Conservation (phyloP, 2,329 filamentous ascomycete species). For the Zymoseptoria crescenta region DNA sequence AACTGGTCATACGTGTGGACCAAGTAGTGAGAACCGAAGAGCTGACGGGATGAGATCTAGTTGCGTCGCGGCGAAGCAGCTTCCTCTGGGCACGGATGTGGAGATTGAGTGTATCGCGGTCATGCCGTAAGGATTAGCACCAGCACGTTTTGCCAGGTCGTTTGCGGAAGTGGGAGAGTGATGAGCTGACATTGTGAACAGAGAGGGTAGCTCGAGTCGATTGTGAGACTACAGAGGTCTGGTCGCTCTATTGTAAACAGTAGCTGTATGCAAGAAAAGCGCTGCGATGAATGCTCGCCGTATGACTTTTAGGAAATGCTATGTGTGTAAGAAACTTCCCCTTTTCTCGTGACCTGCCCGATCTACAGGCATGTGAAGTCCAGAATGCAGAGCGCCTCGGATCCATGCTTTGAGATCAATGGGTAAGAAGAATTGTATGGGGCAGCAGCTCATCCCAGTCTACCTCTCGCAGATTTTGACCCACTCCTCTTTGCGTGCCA, state of each 20-base stretch:
- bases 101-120: slow-evolving; percentile 47
- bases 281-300: background rate
- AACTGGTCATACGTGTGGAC: background rate
- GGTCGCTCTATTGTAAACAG: background rate
- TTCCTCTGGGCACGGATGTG: slow-evolving; percentile 45
- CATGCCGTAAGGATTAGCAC: slow-evolving; percentile 20
- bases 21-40: background rate
- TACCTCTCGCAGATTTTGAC: background rate
- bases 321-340: background rate
- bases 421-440: background rate
- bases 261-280: background rate
- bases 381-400: background rate
- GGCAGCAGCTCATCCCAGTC: background rate
- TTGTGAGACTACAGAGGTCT: background rate
- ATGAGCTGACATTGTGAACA: background rate
- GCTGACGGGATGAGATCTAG: slow-evolving; percentile 21
- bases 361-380: background rate
- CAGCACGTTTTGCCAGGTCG: background rate
- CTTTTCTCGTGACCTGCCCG: background rate
- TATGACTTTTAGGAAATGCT: background rate
- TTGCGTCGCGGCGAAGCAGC: slow-evolving; percentile 46
- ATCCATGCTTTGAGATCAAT: background rate
- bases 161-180: background rate
- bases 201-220: background rate
- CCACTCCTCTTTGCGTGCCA: background rate